Conservation (phyloP, 2,329 filamentous ascomycete species). For the Hypoxylon rubiginosum region DNA sequence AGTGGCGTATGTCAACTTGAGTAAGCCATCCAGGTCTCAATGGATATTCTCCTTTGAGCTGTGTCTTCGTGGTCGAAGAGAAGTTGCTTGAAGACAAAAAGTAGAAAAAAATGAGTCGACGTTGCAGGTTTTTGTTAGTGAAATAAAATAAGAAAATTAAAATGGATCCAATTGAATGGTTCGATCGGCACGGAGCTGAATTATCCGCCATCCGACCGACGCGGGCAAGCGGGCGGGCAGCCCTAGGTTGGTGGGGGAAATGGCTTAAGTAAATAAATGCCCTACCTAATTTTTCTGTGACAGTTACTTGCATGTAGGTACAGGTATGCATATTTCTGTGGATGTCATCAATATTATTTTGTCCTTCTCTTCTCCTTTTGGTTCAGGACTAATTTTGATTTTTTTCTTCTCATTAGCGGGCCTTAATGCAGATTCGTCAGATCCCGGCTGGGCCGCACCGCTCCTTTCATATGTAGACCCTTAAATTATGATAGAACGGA, state of each 20-base stretch:
- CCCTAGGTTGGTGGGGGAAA: not conserved
- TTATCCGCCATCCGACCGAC: constrained; percentile 4
- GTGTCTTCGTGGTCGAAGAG: constrained; percentile 9
- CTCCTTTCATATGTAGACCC: constrained; percentile 1
- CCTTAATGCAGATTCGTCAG: not conserved
- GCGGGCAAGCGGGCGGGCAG: not conserved
- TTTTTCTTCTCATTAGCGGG: constrained; percentile 32
- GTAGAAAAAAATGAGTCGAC: constrained; percentile 19
- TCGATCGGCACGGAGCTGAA: constrained; percentile 27
- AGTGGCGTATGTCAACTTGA: not conserved
- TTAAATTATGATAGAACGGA: not conserved
- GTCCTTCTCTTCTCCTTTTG: not conserved
- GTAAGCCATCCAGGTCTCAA: constrained; percentile 13
- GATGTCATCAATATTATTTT: not conserved
- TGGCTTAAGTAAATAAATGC: too few species aligned
- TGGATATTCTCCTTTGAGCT: constrained; percentile 1
- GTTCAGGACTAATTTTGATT: constrained; percentile 2
- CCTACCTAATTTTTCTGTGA: too few species aligned
- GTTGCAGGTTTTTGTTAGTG: constrained; percentile 20
- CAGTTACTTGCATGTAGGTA: not conserved
- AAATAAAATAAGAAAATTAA: constrained; percentile 16
- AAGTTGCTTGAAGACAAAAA: not conserved
- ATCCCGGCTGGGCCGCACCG: constrained; percentile 13
- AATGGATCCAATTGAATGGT: constrained; percentile 20
- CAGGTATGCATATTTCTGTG: not conserved